A percentile compares a stretch with the other conserved stretches of the same genome.
Evolutionary conservation across 1,284 basidiomycete genomes (phyloP).

Genomic region (Fomitopsis pinicola): DNA sequence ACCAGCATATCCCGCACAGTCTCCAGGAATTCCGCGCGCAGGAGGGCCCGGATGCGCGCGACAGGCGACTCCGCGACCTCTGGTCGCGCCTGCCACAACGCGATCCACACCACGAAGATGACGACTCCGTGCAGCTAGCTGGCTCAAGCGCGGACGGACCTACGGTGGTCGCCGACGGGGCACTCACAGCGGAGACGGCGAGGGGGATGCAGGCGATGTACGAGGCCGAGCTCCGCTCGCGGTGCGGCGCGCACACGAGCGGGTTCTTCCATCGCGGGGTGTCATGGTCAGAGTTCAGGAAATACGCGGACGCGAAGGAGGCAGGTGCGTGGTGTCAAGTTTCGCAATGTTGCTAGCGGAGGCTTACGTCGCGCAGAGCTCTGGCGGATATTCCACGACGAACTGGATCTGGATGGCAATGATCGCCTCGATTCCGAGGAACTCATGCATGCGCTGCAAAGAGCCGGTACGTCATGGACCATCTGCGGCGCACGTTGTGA

Average conservation of each 20-base stretch:
- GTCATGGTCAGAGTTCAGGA: slow-evolving; percentile 76
- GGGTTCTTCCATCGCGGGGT: slow-evolving; percentile 46
- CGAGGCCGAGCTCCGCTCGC: slow-evolving; percentile 70
- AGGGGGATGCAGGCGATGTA: slow-evolving; percentile 68
- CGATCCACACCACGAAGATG: slow-evolving; percentile 20
- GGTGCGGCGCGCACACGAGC: slow-evolving; percentile 50
- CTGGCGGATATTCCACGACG: slow-evolving; percentile 86
- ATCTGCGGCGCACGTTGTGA: slow-evolving; percentile 7
- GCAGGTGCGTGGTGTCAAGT: slow-evolving; percentile 47
- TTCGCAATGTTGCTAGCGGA: not conserved
- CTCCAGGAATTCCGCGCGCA: slow-evolving; percentile 59
- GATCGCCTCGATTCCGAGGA: slow-evolving; percentile 76
- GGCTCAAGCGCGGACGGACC: slow-evolving; percentile 24
- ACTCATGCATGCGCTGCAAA: slow-evolving; percentile 62
- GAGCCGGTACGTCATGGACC: slow-evolving; percentile 55
- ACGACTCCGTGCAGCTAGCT: slow-evolving; percentile 9
- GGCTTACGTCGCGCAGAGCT: slow-evolving; percentile 50
- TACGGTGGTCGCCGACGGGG: slow-evolving; percentile 25
- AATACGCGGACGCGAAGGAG: slow-evolving; percentile 76
- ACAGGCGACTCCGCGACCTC: slow-evolving; percentile 51
- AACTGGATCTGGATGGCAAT: slow-evolving; percentile 84
- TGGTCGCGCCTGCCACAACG: slow-evolving; percentile 54
- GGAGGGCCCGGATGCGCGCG: slow-evolving; percentile 59
- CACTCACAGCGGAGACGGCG: slow-evolving; percentile 64
- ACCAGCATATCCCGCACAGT: slow-evolving; percentile 39